Base-by-base conservation (phyloP, 176 grass and related monocot species). In the Avena eriantha region DNA sequence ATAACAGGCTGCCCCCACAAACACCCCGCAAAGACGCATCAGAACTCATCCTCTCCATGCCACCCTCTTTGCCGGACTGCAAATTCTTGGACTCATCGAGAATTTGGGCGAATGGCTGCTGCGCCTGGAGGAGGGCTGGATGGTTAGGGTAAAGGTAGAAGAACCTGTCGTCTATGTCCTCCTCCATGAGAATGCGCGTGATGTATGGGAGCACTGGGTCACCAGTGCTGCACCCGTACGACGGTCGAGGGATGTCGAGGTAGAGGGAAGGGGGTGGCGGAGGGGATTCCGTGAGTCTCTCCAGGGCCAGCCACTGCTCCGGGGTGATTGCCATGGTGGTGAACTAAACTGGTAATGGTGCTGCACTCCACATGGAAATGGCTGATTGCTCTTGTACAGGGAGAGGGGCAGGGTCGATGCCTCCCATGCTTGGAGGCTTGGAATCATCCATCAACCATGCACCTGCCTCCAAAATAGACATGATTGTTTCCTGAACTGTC, bases 181-280 rank as follows among this genome's bases (percentile, higher is more conserved):
- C 91, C 60, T 92, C 91, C 91, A 84, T 85, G 34, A 93, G 76
- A 71, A 92, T 82, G 31, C 31, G 35, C 5, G 57, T 58, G 57
- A 92, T 80, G 55, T 84, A 89, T 47, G 75, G 43, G 5, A 87
- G 84, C 17, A 78, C 50, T 7, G 77, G 64, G 54, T 84, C 8
- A 21, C 73, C 22, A 46, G 29, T 46, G 49, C 4, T 7, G 3
- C 14, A 21, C 6, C 60, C 19, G 26, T 69, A 10, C 3, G 57
- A 34, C 0, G 19, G 24, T 26, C 9, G 13, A 7, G 77, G 82
- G 12, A 81, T 63, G 19, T 86, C 60, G 4, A 69, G 83, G 26
- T 86, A 82, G 41, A 77, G 19, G 31, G 83, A 46, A 29, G 78
- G 60, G 4, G 78, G 61, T 59, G 39, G 19, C 4, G 48, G 58